Base-by-base conservation (phyloP, 129 eudicot species). In the Centella asiatica region DNA sequence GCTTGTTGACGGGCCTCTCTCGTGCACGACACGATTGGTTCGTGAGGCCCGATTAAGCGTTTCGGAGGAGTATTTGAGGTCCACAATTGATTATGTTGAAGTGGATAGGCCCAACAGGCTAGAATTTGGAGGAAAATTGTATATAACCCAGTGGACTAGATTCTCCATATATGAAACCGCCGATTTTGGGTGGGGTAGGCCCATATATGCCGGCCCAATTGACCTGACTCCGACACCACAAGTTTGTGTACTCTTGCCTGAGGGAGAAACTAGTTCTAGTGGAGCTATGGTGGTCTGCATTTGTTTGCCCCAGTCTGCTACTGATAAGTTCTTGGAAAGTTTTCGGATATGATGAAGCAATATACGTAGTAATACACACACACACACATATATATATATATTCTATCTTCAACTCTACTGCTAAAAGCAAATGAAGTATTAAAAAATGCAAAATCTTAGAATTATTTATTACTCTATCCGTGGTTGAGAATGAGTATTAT, bases 151-250 rank as follows among this genome's bases (percentile, higher is more conserved):
- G 46, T 92, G 98, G 98, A 87, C 98, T 4, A 78, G 95, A 20
- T 87, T 87, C 66, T 81, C 87, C 0, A 88, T 92, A 14, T 92
- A 92, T 18, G 98, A 92, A 72, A 73, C 86, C 0, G 81, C 96
- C 0, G 96, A 92, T 74, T 92, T 92, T 22, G 96, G 98, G 15
- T 87, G 90, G 95, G 96, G 96, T 18, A 82, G 62, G 36, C 96
- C 98, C 26, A 56, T 81, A 20, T 87, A 92, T 33, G 96, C 84
- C 17, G 96, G 95, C 19, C 98, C 96, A 2, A 78, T 92, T 0
- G 98, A 92, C 33, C 67, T 92, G 58, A 87, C 95, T 9, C 94
- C 88, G 31, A 92, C 98, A 31, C 98, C 96, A 40, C 98, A 92
- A 80, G 94, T 84, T 20, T 87, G 90, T 68, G 77, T 92, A 6